Evolutionary conservation across 1,284 basidiomycete species (phyloP).

Genomic region (Trametes hirsuta): DNA sequence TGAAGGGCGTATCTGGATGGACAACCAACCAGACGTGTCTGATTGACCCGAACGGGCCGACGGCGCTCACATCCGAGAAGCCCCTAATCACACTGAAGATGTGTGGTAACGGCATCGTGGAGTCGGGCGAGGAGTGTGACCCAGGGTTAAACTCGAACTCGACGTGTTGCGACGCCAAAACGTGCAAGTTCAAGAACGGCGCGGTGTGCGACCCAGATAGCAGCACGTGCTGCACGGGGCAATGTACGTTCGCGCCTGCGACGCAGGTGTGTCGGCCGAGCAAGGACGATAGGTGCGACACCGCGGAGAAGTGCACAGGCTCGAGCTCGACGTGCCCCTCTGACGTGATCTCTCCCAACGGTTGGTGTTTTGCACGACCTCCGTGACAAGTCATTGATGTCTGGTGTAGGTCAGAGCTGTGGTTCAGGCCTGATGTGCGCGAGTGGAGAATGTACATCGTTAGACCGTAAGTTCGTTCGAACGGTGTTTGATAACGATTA

Average conservation of each 20-base stretch:
- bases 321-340: constrained; percentile 73
- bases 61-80: constrained; percentile 46
- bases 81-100: constrained; percentile 65
- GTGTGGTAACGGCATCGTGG: constrained; percentile 83
- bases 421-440: constrained; percentile 77
- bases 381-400: background rate
- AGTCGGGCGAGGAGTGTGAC: constrained; percentile 85
- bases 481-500: background rate
- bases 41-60: constrained; percentile 51
- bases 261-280: constrained; percentile 75
- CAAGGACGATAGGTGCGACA: constrained; percentile 74
- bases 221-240: constrained; percentile 75
- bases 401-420: constrained; percentile 57
- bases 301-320: constrained; percentile 81
- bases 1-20: constrained; percentile 46
- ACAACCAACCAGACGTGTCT: constrained; percentile 65
- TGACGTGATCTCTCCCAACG: constrained; percentile 71
- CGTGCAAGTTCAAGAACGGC: constrained; percentile 76
- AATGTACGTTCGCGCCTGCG: constrained; percentile 71
- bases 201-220: constrained; percentile 84
- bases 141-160: constrained; percentile 69
- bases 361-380: constrained; percentile 40
- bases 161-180: constrained; percentile 76
- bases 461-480: constrained; percentile 54
- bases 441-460: constrained; percentile 81